Evolutionary conservation across 371 early-diverging fungal genomes (phyloP).

Genomic region (Mucor sp.): DNA sequence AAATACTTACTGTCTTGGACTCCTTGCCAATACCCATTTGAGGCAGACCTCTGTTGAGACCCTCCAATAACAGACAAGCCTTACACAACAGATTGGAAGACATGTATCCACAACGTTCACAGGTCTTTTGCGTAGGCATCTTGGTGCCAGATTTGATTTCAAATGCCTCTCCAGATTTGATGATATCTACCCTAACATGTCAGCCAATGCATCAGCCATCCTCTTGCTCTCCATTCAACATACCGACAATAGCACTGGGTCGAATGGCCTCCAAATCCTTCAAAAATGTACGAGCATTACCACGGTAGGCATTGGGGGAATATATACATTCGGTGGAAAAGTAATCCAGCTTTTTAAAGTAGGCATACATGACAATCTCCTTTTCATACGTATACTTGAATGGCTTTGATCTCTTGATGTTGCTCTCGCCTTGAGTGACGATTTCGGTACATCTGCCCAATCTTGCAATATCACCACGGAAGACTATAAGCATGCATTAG

Average conservation of each 20-base stretch:
- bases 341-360: constrained; percentile 97
- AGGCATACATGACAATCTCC: constrained; percentile 99
- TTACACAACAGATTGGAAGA: constrained; percentile 91
- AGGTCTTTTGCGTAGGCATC: constrained; percentile 69
- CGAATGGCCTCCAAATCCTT: constrained; percentile 97
- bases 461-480: constrained; percentile 97
- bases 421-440: constrained; percentile 77
- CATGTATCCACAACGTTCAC: constrained; percentile 95
- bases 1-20: constrained; percentile 40
- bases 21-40: constrained; percentile 57
- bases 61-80: constrained; percentile 94
- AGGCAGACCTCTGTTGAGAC: constrained; percentile 90
- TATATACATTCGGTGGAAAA: constrained; percentile 99
- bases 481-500: constrained; percentile 53
- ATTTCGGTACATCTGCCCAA: constrained; percentile 96
- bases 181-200: constrained; percentile 69
- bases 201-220: not conserved
- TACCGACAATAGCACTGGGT: constrained; percentile 89
- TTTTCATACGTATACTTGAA: constrained; percentile 99
- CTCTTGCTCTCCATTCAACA: no score
- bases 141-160: constrained; percentile 70
- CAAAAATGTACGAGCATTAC: constrained; percentile 94
- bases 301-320: constrained; percentile 99
- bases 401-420: constrained; percentile 93
- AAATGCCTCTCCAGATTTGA: constrained; percentile 93